Base-by-base conservation (phyloP, 768 basidiomycete genomes). In the Postia placenta region DNA sequence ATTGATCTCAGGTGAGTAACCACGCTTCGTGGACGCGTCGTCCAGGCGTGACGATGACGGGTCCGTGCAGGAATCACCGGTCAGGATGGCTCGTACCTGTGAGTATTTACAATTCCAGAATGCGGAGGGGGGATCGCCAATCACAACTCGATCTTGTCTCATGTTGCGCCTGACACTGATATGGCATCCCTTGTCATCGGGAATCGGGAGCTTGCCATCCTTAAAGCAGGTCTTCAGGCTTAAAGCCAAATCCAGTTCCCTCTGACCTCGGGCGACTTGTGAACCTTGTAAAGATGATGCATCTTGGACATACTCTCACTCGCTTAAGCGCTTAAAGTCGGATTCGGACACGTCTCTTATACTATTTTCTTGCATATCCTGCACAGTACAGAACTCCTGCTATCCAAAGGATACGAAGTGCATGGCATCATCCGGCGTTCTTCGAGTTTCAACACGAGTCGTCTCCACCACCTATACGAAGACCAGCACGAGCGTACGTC, bases 381-480 rank as follows among this genome's bases (percentile, higher is more conserved):
- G n/a, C n/a, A n/a, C n/a, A 92, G 91, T 44, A 86, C 89, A 20
- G 92, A 94, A 65, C 71, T 94, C 22, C 73, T 95, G 52, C 69
- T 95, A 47, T 74, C 75, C 45, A 93, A 94, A 65, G 92, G 92
- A 17, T 95, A 95, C 64, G 78, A 91, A 54, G 92, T 95, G 3
- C 92, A 95, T 59, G 92, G 89, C 36, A 93, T 96, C 71, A 96
- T 98, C 60, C 87, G 94, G 58, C 88, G 94, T 50, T 96, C 93
- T 26, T 97, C 95, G 19, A 93, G 89, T 60, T 98, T 98, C 82
- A 98, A 98, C 70, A 98, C 94, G 48, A 88, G 87, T 59, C 86
- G 94, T 61, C 73, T 98, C 60, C 87, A 95, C 60, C 91, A 96
- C 69, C 80, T 97, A 22, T 94, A 94, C 69, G 81, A 80, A 58